These are phyloP conservation scores for Aciculoconidium aculeatum DNA, from an alignment of 805 yeast genomes.

Conservation along the genomic window DNA sequence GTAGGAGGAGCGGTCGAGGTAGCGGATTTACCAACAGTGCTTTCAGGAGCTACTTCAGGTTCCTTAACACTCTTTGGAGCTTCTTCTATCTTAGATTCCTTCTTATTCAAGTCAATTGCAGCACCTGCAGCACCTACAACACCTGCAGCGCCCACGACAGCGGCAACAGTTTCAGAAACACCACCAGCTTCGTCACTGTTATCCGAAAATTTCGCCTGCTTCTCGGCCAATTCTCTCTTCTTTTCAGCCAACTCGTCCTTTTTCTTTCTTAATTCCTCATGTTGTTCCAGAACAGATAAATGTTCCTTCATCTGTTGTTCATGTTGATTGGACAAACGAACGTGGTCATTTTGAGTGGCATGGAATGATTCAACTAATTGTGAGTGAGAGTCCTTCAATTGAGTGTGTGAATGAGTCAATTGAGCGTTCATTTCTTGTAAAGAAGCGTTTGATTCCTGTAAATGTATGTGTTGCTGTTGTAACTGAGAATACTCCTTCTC, in stretches of 20 bases:
- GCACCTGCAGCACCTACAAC: constrained; percentile 1
- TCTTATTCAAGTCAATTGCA: constrained; percentile 1
- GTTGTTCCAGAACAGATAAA: constrained; percentile 4
- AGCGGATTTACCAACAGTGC: background rate
- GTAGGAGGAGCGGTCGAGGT: too few species aligned
- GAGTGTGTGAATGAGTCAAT: constrained; percentile 2
- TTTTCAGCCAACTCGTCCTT: background rate
- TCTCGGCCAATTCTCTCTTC: background rate
- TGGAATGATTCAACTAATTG: too few species aligned
- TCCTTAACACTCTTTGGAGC: constrained; percentile 11
- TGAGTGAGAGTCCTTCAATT: too few species aligned
- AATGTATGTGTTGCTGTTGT: too few species aligned
- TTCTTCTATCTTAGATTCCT: constrained; percentile 7
- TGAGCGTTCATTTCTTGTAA: constrained; percentile 27
- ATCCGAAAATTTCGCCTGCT: background rate
- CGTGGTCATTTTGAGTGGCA: constrained; percentile 4
- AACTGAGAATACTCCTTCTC: too few species aligned
- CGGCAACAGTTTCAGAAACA: constrained; percentile 7
- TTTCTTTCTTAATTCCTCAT: constrained; percentile 4
- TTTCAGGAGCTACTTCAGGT: constrained; percentile 9
- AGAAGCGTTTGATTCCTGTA: too few species aligned
- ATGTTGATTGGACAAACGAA: constrained; percentile 8
- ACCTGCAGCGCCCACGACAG: constrained; percentile 8
- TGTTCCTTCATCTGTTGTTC: constrained; percentile 3
- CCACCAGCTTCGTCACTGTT: constrained; percentile 13